Evolutionary conservation across 805 yeast species (phyloP).

Genomic region (Yarrowia bubula): DNA sequence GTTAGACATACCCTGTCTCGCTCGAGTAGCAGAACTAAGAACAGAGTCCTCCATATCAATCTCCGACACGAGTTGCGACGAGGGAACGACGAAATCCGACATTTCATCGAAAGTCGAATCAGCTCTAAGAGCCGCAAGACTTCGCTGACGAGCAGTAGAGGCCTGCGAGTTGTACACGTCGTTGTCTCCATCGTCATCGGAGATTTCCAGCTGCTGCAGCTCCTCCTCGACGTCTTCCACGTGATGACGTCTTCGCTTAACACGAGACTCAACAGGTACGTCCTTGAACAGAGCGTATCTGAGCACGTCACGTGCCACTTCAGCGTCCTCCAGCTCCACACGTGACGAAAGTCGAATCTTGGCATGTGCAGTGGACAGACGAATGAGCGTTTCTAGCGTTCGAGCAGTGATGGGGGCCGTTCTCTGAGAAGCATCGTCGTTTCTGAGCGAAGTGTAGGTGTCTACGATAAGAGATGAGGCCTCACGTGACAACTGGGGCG

Average conservation of each 20-base stretch:
- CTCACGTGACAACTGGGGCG: constrained; percentile 71
- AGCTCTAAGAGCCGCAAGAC: constrained; percentile 26
- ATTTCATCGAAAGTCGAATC: constrained; percentile 14
- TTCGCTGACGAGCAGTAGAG: constrained; percentile 35
- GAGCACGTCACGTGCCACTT: constrained; percentile 78
- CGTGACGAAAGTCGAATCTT: constrained; percentile 81
- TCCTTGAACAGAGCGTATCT: constrained; percentile 86
- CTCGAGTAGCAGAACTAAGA: not conserved
- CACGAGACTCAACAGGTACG: constrained; percentile 45
- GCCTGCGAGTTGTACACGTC: constrained; percentile 42
- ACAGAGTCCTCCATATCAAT: not conserved
- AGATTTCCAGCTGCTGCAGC: constrained; percentile 35
- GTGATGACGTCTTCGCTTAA: constrained; percentile 42
- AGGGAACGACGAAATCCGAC: constrained; percentile 8
- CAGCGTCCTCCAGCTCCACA: constrained; percentile 75
- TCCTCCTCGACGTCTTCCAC: constrained; percentile 43
- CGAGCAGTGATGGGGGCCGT: constrained; percentile 98
- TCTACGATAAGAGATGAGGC: constrained; percentile 81
- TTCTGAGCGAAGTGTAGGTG: constrained; percentile 77
- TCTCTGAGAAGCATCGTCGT: constrained; percentile 49
- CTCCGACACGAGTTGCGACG: constrained; percentile 1
- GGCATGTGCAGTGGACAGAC: constrained; percentile 95
- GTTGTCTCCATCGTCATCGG: constrained; percentile 24
- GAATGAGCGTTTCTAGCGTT: constrained; percentile 92
- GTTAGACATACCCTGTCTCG: constrained; percentile 35